Evolutionary conservation across 2,329 filamentous ascomycete genomes (phyloP), one percentile per base, ranked within the genome.

Genomic region (Nothophoma quercina): DNA sequence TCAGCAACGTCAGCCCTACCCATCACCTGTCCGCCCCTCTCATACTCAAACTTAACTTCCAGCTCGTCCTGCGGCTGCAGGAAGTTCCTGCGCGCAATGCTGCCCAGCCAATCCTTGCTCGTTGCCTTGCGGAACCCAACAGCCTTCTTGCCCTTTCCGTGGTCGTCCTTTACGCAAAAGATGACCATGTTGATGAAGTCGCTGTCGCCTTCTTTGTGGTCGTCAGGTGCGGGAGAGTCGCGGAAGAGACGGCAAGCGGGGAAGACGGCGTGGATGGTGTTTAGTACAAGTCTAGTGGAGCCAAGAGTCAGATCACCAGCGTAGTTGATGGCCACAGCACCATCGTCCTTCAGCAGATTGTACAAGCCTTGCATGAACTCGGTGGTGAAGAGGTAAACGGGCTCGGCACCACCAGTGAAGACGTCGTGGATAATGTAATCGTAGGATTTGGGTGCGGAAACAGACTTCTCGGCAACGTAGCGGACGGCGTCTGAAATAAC

Each of bases 381-480:
- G 5, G 87, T 74, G 0, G 93, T 98, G 75, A 99, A 99, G 7
- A 99, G 84, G 7, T 87, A 81, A 2, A 93, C 85, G 0, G 95
- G 95, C 73, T 98, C 95, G 0, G 92, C 93, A 44, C 95, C 95
- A 19, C 95, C 95, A 0, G 95, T 99, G 73, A 99, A 99, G 19
- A 99, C 95, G 64, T 99, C 95, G 73, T 99, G 95, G 46, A 99
- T 83, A 68, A 99, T 95, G 78, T 96, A 98, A 77, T 97, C 88
- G 72, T 89, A 99, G 22, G 79, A 79, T 21, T 42, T 53, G 9
- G 72, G 70, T 8, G 60, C 59, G 3, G 65, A 44, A 36, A 79
- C 74, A 15, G 85, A 83, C 72, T 87, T 75, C 9, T 73, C 68
- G 10, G 78, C 64, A 7, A 87, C 83, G 68, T 83, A 96, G n/a